Base-by-base conservation (phyloP, 2,329 filamentous ascomycete species). In the Whalleya microplaca region DNA sequence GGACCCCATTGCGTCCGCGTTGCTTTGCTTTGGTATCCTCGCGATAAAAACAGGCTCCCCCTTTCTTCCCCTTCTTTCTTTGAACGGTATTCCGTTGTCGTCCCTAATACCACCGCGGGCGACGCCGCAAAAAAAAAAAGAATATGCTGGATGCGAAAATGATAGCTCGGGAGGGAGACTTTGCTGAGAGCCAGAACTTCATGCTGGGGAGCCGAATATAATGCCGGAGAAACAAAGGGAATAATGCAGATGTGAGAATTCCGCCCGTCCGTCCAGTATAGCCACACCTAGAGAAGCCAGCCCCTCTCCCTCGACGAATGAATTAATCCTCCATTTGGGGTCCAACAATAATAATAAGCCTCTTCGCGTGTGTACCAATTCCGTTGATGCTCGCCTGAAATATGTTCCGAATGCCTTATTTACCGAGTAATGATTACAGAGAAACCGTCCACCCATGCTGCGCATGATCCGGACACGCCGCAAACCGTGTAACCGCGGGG, bases 401-500 rank as follows among this genome's bases (percentile, higher is more conserved):
- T 48, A 41, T 59, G 43, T 46, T 27, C 32, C 41, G 12, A 48
- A 48, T 37, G 19, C 37, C 45, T 41, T 42, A 21, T 50, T 84
- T 74, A 91, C 65, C 86, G 82, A 46, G 85, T 86, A 66, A 92
- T 90, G 67, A 98, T 86, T 54, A 96, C 80, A 8, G 90, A 89
- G 72, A 97, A 91, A 3, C 90, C 90, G 71, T 96, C 92, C 20
- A 97, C 77, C 91, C 91, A 96, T 47, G 83, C 72, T 40, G 82
- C 92, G 68, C 87, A 91, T 49, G 90, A 91, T 54, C 95, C 95
- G 10, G 91, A 89, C 61, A 98, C 82, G 56, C 95, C 95, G 59
- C 90, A 93, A 69, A 98, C 88, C 63, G 82, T 91, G 76, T 95
- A 97, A 47, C 94, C 94, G 64, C 90, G 83, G 10, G 95, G 95